Evolutionary conservation across 2,329 filamentous ascomycete genomes (phyloP).

Genomic region (Fonsecaea multimorphosa): DNA sequence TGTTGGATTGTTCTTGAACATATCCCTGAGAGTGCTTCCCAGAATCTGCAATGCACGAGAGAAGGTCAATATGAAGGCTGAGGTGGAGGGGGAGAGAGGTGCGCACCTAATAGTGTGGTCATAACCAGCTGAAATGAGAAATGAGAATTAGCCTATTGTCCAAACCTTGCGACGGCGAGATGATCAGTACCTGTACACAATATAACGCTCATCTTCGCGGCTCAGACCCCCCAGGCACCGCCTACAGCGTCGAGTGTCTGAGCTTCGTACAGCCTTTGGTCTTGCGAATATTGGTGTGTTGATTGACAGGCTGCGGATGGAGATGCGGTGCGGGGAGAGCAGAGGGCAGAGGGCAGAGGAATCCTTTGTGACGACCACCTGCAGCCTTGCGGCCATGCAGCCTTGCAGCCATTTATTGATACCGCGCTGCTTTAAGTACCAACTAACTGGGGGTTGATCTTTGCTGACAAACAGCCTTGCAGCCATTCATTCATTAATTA

Average conservation of each 20-base stretch:
- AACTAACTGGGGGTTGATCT: too few relatives aligned
- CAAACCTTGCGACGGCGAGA: background rate
- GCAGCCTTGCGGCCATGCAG: background rate
- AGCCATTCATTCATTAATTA: too few relatives aligned
- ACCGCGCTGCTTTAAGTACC: conserved; percentile 10
- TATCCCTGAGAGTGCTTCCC: conserved; percentile 97
- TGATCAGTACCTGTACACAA: conserved; percentile 65
- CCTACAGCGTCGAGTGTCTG: background rate
- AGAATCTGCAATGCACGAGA: conserved; percentile 69
- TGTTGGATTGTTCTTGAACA: conserved; percentile 98
- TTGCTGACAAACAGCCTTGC: background rate
- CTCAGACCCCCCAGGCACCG: conserved; percentile 7
- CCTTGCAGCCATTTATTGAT: background rate
- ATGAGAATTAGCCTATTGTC: conserved; percentile 30
- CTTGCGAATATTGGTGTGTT: background rate
- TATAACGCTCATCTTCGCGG: conserved; percentile 67
- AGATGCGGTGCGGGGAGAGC: background rate
- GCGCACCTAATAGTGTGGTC: conserved; percentile 75
- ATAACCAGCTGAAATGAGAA: conserved; percentile 65
- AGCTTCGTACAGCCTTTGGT: background rate
- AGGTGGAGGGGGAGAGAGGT: conserved; percentile 12
- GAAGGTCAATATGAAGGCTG: conserved; percentile 15
- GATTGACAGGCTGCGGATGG: conserved; percentile 6
- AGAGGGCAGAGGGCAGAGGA: too few relatives aligned
- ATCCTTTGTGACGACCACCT: background rate